These are phyloP conservation scores for Exophiala oligosperma DNA, from an alignment of 2,329 filamentous ascomycete species.

Conservation along the genomic window DNA sequence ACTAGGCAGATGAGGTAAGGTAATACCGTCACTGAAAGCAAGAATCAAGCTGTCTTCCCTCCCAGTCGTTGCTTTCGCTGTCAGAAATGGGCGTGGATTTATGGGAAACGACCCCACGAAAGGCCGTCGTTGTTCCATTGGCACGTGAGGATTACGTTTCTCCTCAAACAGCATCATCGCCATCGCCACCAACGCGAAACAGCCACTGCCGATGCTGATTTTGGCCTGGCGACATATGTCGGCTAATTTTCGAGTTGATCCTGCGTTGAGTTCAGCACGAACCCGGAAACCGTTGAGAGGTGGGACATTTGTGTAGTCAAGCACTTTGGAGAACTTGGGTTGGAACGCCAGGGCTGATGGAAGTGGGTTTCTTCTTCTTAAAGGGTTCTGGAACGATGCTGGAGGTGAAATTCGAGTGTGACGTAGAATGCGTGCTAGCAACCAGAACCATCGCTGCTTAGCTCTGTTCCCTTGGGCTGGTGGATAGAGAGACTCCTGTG, in stretches of 20 bases:
- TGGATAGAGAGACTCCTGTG: slow-evolving; percentile 28
- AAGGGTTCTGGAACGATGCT: slow-evolving; percentile 27
- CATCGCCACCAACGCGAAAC: slow-evolving; percentile 26
- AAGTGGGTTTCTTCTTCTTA: slow-evolving; percentile 11
- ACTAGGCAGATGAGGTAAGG: slow-evolving; percentile 22
- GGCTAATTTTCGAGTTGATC: slow-evolving; percentile 15
- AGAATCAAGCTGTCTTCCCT: slow-evolving; percentile 28
- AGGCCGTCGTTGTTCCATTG: slow-evolving; percentile 15
- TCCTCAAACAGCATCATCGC: slow-evolving; percentile 29
- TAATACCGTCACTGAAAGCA: slow-evolving; percentile 28
- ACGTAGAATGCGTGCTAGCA: slow-evolving; percentile 23
- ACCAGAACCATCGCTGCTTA: slow-evolving; percentile 26
- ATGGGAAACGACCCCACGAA: slow-evolving; percentile 29
- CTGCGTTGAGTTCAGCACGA: slow-evolving; percentile 9
- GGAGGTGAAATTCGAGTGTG: slow-evolving; percentile 21
- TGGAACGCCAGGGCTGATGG: slow-evolving; percentile 2
- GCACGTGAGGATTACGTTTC: slow-evolving; percentile 16
- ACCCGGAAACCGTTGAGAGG: slow-evolving; percentile 22
- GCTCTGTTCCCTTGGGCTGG: slow-evolving; percentile 16
- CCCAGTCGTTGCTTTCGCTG: slow-evolving; percentile 16
- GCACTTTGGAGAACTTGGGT: slow-evolving; percentile 15
- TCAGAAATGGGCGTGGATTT: slow-evolving; percentile 26
- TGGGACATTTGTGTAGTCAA: slow-evolving; percentile 22
- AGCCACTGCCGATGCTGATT: slow-evolving; percentile 25
- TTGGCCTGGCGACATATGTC: slow-evolving; percentile 20